Evolutionary conservation across 352 stramenopile species (phyloP), one percentile per base, ranked within the genome.

Genomic region (Phytophthora hybrid): DNA sequence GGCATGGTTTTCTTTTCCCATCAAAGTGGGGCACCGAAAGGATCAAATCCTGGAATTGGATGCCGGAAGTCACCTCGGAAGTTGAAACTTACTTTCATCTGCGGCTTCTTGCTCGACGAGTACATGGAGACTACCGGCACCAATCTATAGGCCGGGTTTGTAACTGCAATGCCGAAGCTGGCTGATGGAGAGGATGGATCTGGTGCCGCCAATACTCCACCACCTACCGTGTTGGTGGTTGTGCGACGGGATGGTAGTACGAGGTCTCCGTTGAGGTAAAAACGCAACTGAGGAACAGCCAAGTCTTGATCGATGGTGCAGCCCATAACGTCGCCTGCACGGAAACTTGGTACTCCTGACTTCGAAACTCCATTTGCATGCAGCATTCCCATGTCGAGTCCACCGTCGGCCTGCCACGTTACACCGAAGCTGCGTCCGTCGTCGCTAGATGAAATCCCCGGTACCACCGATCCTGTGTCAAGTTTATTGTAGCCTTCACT

Each of bases 251-350:
- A 59, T 8, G 88, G 86, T n/a, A 94, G 71, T 23, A 80, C 82
- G n/a, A 91, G 78, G 51, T 89, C 74, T 11, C 88, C 88, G 39
- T 95, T 95, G 23, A 93, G 77, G 71, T 92, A 93, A 73, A 95
- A 95, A 14, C 83, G 75, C 66, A 95, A 37, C 23, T 79, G 84
- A 54, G 88, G 88, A 32, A 90, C 85, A 9, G 78, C 76, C 39
- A 87, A 61, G 61, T 95, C 84, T 60, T 95, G 88, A 73, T 93
- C 76, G 69, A 95, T 93, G 1, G 87, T 92, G 60, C 86, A 95
- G 14, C 81, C 85, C 34, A 95, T 72, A 46, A 93, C 76, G 66
- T 95, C 88, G 31, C 86, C 88, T 18, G 73, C 80, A 44, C 81
- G 79, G 68, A 93, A 95, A 62, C 77, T 90, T 9, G 86, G 82